These are phyloP conservation scores for Plasmopara muralis DNA, from an alignment of 352 stramenopile species.

Conservation along the genomic window DNA sequence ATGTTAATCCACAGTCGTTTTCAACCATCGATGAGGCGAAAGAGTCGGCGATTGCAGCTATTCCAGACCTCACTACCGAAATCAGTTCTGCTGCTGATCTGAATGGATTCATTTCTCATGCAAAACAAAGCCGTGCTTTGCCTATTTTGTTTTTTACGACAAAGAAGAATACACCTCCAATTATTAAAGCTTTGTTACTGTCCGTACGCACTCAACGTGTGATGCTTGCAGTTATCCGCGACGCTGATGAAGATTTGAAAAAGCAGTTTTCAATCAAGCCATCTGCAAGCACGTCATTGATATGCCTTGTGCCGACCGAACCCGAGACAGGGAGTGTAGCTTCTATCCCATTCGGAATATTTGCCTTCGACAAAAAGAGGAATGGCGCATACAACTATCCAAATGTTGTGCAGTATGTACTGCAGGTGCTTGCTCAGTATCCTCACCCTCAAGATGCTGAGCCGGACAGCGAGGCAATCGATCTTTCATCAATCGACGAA, in stretches of 20 bases:
- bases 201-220: conserved; percentile 54
- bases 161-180: conserved; percentile 40
- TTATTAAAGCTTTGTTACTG: conserved; percentile 56
- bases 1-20: conserved; percentile 35
- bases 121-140: conserved; percentile 30
- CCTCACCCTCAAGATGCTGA: conserved; percentile 37
- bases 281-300: conserved; percentile 31
- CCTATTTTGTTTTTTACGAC: conserved; percentile 58
- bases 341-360: conserved; percentile 46
- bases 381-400: conserved; percentile 57
- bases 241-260: conserved; percentile 52
- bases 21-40: conserved; percentile 42
- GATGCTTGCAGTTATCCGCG: conserved; percentile 41
- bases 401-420: conserved; percentile 63
- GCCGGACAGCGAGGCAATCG: conserved; percentile 15
- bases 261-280: conserved; percentile 48
- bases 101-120: conserved; percentile 46
- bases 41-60: conserved; percentile 33
- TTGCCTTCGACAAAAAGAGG: conserved; percentile 62
- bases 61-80: conserved; percentile 40
- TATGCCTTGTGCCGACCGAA: conserved; percentile 41
- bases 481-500: conserved; percentile 26
- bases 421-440: conserved; percentile 56
- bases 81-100: conserved; percentile 48
- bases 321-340: conserved; percentile 16